Evolutionary conservation across 768 basidiomycete species (phyloP).

Genomic region (Mycena vitilis): DNA sequence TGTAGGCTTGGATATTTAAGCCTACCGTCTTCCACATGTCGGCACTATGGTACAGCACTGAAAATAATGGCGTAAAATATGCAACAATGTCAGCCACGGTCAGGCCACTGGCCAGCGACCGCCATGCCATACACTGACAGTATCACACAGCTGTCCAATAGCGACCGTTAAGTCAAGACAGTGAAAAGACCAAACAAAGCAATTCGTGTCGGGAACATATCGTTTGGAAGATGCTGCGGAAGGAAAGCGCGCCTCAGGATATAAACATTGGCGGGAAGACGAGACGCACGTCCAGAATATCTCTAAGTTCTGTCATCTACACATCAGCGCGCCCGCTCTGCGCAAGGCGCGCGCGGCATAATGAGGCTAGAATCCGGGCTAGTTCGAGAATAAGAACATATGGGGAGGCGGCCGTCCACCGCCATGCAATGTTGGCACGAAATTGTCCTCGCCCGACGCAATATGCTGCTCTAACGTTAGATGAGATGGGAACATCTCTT

Average conservation of each 20-base stretch:
- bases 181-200: conserved; percentile 56
- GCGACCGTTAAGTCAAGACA: too few species aligned
- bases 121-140: too few species aligned
- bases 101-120: too few species aligned
- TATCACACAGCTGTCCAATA: too few species aligned
- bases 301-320: conserved; percentile 45
- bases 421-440: conserved; percentile 31
- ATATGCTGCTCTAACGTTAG: conserved; percentile 29
- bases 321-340: conserved; percentile 44
- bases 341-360: conserved; percentile 48
- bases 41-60: too few species aligned
- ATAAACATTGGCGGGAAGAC: conserved; percentile 22
- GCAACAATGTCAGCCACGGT: too few species aligned
- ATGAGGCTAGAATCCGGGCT: conserved; percentile 27
- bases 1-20: too few species aligned
- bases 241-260: conserved; percentile 21
- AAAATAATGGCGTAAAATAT: too few species aligned
- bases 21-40: too few species aligned
- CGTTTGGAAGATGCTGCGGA: conserved; percentile 51
- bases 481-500: conserved; percentile 23
- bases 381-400: conserved; percentile 32
- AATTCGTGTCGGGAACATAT: conserved; percentile 54
- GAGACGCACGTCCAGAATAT: conserved; percentile 50
- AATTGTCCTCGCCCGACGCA: conserved; percentile 10
- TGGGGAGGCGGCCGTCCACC: conserved; percentile 23